A percentile compares a stretch with the other conserved stretches of the same genome.
Conservation (phyloP, 805 yeast genomes). For the Saturnispora saitoi region DNA sequence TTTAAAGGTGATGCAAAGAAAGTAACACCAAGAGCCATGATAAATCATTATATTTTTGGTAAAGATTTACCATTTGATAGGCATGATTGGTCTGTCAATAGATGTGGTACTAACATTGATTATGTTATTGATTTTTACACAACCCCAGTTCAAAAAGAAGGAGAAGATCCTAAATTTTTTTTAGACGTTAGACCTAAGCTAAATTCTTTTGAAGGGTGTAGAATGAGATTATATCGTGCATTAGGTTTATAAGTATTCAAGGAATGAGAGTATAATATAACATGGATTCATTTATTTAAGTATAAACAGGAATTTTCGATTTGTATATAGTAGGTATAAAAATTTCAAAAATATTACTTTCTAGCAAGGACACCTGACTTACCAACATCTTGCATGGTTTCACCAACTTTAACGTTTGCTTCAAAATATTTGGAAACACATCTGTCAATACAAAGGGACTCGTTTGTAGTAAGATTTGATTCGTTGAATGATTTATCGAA, state of each 20-base stretch:
- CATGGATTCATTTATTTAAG: background rate
- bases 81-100: constrained; percentile 85
- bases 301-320: constrained; percentile 9
- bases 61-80: constrained; percentile 82
- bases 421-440: constrained; percentile 94
- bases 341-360: constrained; percentile 3
- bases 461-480: constrained; percentile 69
- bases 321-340: background rate
- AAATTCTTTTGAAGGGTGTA: constrained; percentile 71
- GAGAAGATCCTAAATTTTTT: constrained; percentile 51
- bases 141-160: constrained; percentile 22
- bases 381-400: constrained; percentile 38
- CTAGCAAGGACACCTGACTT: constrained; percentile 27
- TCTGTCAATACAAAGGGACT: constrained; percentile 84
- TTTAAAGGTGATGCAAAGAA: constrained; percentile 85
- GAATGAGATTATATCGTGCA: constrained; percentile 56
- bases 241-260: constrained; percentile 35
- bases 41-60: constrained; percentile 52
- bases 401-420: constrained; percentile 91
- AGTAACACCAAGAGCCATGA: constrained; percentile 80
- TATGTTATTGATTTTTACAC: constrained; percentile 88
- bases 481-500: constrained; percentile 58
- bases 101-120: constrained; percentile 78
- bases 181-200: constrained; percentile 91
- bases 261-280: background rate